Evolutionary conservation across 805 yeast genomes (phyloP).

Genomic region (Yarrowia porcina): DNA sequence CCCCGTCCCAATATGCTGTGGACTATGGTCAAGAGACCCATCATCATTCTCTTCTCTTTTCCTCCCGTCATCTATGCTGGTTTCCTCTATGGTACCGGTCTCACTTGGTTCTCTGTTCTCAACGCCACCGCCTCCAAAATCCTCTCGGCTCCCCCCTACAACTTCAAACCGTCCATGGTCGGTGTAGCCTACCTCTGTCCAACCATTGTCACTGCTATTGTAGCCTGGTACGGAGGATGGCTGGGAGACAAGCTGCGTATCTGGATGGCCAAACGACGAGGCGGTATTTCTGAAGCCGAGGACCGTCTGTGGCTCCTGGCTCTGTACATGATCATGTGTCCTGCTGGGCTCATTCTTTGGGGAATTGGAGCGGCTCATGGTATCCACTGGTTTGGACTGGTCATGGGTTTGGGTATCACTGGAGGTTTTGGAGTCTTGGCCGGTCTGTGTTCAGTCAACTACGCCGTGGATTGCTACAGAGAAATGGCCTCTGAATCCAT

Average conservation of each 20-base stretch:
- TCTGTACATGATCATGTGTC: slow-evolving; percentile 45
- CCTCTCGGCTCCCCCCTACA: slow-evolving; percentile 20
- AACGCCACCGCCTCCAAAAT: slow-evolving; percentile 19
- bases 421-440: slow-evolving; percentile 44
- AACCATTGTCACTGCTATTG: background rate
- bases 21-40: slow-evolving; percentile 22
- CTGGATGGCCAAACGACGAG: slow-evolving; percentile 33
- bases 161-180: slow-evolving; percentile 22
- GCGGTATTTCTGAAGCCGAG: slow-evolving; percentile 49
- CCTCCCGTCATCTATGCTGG: slow-evolving; percentile 19
- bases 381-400: slow-evolving; percentile 49
- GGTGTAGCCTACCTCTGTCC: slow-evolving; percentile 21
- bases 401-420: slow-evolving; percentile 47
- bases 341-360: slow-evolving; percentile 48
- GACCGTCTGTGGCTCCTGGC: slow-evolving; percentile 49
- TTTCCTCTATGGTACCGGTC: slow-evolving; percentile 17
- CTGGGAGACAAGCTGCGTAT: slow-evolving; percentile 15
- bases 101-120: slow-evolving; percentile 18
- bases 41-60: slow-evolving; percentile 13
- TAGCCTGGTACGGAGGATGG: slow-evolving; percentile 19
- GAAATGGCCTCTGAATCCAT: slow-evolving; percentile 46
- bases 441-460: slow-evolving; percentile 47
- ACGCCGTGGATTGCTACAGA: slow-evolving; percentile 47
- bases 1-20: slow-evolving; percentile 19
- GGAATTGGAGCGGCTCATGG: slow-evolving; percentile 52